A percentile compares a stretch with the other conserved stretches of the same genome.
Evolutionary conservation across 2,329 filamentous ascomycete species (phyloP).

Genomic region (Septoria linicola): DNA sequence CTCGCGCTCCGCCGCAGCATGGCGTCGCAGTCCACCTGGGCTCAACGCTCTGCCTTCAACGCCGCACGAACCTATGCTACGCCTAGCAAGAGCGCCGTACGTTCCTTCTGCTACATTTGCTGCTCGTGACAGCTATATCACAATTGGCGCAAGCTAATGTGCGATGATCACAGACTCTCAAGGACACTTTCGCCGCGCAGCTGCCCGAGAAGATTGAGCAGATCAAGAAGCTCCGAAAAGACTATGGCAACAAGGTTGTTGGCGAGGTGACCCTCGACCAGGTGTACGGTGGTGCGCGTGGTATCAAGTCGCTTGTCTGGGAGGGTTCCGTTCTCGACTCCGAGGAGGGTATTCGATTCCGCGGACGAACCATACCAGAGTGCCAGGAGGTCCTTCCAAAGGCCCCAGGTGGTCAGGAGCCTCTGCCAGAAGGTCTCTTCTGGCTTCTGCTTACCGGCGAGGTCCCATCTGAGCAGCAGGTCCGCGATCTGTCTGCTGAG

Average conservation of each 20-base stretch:
- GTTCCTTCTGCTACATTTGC: too few species aligned
- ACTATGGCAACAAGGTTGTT: constrained; percentile 90
- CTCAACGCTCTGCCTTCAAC: constrained; percentile 65
- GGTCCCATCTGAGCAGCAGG: constrained; percentile 96
- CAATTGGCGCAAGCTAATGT: not conserved
- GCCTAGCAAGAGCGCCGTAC: constrained; percentile 86
- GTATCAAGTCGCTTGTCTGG: constrained; percentile 98
- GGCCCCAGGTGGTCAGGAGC: constrained; percentile 93
- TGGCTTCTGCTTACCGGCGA: constrained; percentile 98
- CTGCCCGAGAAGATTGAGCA: constrained; percentile 96
- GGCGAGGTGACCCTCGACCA: constrained; percentile 99
- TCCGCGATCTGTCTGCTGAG: constrained; percentile 95
- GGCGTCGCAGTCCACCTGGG: constrained; percentile 63
- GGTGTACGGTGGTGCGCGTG: constrained; percentile 98
- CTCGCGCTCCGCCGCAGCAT: constrained; percentile 77
- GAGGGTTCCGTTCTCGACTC: constrained; percentile 97
- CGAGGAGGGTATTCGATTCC: constrained; percentile 99
- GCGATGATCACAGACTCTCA: constrained; percentile 69
- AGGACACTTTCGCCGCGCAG: constrained; percentile 96
- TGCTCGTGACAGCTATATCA: too few species aligned
- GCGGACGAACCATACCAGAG: constrained; percentile 98
- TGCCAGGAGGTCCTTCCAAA: constrained; percentile 97
- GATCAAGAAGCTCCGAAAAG: constrained; percentile 98
- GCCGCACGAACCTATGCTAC: constrained; percentile 87
- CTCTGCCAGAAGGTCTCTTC: constrained; percentile 98